Conservation (phyloP, 345 rosid genomes). For the Brassica juncea region DNA sequence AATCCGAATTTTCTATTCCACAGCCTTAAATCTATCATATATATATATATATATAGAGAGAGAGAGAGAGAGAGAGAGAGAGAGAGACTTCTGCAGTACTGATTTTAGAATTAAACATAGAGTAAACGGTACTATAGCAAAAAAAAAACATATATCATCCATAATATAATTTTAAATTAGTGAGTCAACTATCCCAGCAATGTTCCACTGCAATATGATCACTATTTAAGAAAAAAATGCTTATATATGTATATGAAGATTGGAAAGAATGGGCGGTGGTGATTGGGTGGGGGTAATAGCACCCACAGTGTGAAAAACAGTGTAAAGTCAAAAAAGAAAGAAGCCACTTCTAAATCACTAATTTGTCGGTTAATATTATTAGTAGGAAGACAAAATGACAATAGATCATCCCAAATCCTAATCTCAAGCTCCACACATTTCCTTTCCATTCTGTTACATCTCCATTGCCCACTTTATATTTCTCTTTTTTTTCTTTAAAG, state of each 20-base stretch:
- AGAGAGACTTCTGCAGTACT: background rate
- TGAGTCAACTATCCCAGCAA: background rate
- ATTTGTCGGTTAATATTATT: conserved; percentile 27
- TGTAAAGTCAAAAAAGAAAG: conserved; percentile 13
- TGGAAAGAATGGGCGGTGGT: conserved; percentile 15
- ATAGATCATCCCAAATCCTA: conserved; percentile 2
- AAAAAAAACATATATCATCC: background rate
- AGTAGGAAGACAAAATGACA: conserved; percentile 17
- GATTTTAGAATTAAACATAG: background rate
- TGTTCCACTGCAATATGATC: conserved; percentile 25
- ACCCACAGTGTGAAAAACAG: conserved; percentile 25
- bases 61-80: too few species aligned
- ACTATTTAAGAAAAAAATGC: background rate
- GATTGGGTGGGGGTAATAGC: conserved; percentile 33
- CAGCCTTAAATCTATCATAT: background rate
- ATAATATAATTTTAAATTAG: background rate
- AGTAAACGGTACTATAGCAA: background rate
- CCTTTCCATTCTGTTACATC: conserved; percentile 37
- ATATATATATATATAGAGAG: background rate
- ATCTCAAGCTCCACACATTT: conserved; percentile 31
- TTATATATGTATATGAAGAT: background rate
- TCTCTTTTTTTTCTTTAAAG: background rate
- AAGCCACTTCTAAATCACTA: conserved; percentile 29
- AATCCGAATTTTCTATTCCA: background rate
- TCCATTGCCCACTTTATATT: background rate